Conservation (phyloP, 2,329 filamentous ascomycete species). For the Orbilia brochopaga region DNA sequence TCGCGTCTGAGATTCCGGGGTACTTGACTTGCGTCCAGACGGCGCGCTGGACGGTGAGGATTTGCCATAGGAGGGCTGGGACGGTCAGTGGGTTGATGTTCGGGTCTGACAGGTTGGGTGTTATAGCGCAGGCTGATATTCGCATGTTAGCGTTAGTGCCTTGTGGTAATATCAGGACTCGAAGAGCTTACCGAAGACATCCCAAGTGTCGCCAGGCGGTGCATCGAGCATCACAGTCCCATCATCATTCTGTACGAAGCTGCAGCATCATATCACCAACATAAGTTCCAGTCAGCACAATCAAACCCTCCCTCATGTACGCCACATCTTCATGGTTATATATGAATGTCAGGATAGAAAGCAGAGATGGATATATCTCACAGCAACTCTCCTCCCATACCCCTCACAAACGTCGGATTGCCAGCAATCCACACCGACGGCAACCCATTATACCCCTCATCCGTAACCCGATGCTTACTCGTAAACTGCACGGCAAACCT, state of each 20-base stretch:
- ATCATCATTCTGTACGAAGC: slow-evolving; percentile 15
- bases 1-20: neutral
- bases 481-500: slow-evolving; percentile 25
- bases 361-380: slow-evolving; percentile 9
- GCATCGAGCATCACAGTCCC: slow-evolving; percentile 1
- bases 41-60: slow-evolving; percentile 19
- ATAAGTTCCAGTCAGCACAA: neutral
- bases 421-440: slow-evolving; percentile 27
- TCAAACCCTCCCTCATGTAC: neutral
- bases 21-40: slow-evolving; percentile 10
- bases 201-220: slow-evolving; percentile 1
- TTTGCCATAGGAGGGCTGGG: slow-evolving; percentile 8
- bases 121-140: slow-evolving; percentile 12
- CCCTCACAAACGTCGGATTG: neutral
- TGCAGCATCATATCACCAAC: no score
- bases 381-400: slow-evolving; percentile 15
- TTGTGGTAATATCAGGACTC: neutral
- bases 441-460: slow-evolving; percentile 17
- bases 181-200: slow-evolving; percentile 27
- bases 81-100: slow-evolving; percentile 10
- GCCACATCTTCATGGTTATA: neutral
- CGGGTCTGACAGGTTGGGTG: neutral
- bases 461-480: slow-evolving; percentile 22
- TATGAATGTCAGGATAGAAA: neutral
- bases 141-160: neutral